Conservation (phyloP, 768 basidiomycete genomes). For the Clitopilus passeckerianus region DNA sequence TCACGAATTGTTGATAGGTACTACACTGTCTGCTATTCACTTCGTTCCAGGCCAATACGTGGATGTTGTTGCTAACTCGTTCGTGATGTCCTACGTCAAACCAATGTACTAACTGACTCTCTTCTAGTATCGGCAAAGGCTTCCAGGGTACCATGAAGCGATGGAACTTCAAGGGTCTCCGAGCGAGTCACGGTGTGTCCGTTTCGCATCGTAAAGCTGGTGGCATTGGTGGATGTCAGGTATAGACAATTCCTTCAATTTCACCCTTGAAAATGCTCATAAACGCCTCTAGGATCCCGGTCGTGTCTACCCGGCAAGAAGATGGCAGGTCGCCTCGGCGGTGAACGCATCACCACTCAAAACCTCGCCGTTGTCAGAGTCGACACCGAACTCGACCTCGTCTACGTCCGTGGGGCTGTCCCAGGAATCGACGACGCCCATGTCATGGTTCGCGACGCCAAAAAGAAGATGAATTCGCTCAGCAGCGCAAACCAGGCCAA, state of each 20-base stretch:
- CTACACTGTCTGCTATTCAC: constrained; percentile 84
- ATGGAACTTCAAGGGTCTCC: constrained; percentile 88
- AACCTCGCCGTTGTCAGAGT: constrained; percentile 88
- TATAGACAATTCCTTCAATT: constrained; percentile 23
- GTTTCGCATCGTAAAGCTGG: constrained; percentile 90
- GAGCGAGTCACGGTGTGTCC: constrained; percentile 95
- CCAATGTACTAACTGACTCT: neutral
- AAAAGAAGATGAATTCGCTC: constrained; percentile 72
- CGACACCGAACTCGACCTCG: constrained; percentile 79
- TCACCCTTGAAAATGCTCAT: neutral
- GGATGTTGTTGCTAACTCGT: constrained; percentile 90
- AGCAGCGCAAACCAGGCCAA: constrained; percentile 63
- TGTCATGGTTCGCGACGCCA: constrained; percentile 82
- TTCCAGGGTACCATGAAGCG: constrained; percentile 97
- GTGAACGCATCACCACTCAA: constrained; percentile 73
- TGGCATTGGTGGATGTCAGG: constrained; percentile 94
- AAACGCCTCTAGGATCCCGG: constrained; percentile 75
- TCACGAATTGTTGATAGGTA: constrained; percentile 46
- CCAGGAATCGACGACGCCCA: constrained; percentile 89
- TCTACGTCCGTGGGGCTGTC: constrained; percentile 89
- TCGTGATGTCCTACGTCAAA: constrained; percentile 23
- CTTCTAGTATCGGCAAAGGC: constrained; percentile 85
- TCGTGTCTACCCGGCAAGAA: constrained; percentile 97
- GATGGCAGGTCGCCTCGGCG: constrained; percentile 95
- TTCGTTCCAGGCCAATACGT: constrained; percentile 97